Base-by-base conservation (phyloP, 139 green algal species). In the Micromonas commoda region DNA sequence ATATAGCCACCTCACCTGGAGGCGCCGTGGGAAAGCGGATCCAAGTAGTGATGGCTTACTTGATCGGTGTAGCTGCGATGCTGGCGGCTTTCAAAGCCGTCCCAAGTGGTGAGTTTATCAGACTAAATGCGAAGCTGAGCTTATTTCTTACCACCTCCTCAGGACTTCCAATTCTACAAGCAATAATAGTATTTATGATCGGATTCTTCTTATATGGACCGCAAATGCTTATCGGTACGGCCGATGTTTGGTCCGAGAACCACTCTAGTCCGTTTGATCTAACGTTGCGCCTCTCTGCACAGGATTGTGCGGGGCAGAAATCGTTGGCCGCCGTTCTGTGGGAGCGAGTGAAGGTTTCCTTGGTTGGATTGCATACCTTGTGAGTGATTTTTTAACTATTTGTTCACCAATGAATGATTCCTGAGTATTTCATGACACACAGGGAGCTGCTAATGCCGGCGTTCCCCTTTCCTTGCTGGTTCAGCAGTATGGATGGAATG, bases 391-490 rank as follows among this genome's bases (percentile, higher is more conserved):
- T 80, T 85, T 85, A 69, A 83, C 84, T 64, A 78, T 83, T 63
- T 31, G 73, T 71, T 73, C 24, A 32, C 26, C 76, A 13, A n/a
- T 73, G 20, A 73, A 21, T 3, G 19, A n/a, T 16, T 57, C 16
- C 45, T 57, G 45, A 57, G 9, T 57, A 57, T 16, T 57, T 23
- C 9, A 16, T 57, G 45, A 16, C 9, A 23, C 9, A 57, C 45
- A 57, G 45, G 87, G 87, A 28, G 91, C 91, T 3, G 90, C 91
- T 31, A 93, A 92, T 73, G 87, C 92, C 52, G 93, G 93, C 66
- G 91, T 97, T 77, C 94, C 94, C 0, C 89, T 98, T n/a, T 94
- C 91, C 35, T 88, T 96, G 75, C 92, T 98, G 34, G 91, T 98
- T 37, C 92, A 95, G 87, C 83, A 93, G 61, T 96, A 80, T 67